Percentiles rank a stretch among this genome's conserved stretches.
Conservation (phyloP, 257 asterid genomes). For the Solanum corneliomulleri region DNA sequence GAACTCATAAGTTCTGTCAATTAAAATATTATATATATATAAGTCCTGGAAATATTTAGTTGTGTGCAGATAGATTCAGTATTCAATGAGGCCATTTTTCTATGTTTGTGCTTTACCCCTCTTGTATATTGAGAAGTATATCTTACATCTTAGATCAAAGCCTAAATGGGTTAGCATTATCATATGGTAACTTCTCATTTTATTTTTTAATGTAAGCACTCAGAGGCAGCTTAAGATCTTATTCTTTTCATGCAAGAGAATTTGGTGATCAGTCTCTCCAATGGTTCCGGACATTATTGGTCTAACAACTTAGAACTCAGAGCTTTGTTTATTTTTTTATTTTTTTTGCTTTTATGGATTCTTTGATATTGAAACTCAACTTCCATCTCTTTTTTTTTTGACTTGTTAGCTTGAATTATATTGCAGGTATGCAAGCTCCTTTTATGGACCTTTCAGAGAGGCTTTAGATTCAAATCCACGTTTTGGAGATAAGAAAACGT, state of each 20-base stretch:
- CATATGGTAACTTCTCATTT: neutral
- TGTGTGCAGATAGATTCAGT: neutral
- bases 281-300: neutral
- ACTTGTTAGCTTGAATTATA: neutral
- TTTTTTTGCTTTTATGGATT: neutral
- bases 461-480: conserved; percentile 96
- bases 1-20: neutral
- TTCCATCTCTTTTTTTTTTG: neutral
- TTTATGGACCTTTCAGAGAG: conserved; percentile 95
- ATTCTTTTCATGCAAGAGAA: neutral
- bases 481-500: conserved; percentile 98
- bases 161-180: neutral
- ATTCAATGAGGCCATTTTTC: neutral
- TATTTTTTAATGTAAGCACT: neutral
- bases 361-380: neutral
- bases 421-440: conserved; percentile 90
- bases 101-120: neutral
- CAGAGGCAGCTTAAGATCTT: neutral
- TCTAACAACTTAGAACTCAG: neutral
- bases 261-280: neutral
- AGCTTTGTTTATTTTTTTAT: neutral
- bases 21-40: neutral
- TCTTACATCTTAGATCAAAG: neutral
- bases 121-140: neutral
- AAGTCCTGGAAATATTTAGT: neutral